Base-by-base conservation (phyloP, 495 filamentous ascomycete genomes). In the Talaromyces adpressus region DNA sequence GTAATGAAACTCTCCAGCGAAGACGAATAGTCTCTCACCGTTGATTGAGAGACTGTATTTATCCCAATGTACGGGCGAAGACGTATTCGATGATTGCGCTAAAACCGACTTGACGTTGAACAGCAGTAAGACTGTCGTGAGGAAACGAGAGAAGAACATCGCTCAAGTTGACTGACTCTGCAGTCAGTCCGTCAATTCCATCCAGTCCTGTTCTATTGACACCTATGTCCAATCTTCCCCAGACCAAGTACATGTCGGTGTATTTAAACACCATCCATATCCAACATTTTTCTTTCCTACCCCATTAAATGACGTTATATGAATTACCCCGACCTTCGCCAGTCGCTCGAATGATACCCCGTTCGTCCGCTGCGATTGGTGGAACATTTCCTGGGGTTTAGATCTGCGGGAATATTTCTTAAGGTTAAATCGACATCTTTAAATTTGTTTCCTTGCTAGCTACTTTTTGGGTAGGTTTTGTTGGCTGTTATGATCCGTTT, bases 1-100 rank as follows among this genome's bases (percentile, higher is more conserved):
- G 60, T 84, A 85, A 64, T 87, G 83, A 22, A 87, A 81, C 69
- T 87, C 84, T 14, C 82, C 85, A 0, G 84, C 77, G 67, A 81
- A 85, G 53, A 87, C 69, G 60, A 81, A 85, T 8, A 87, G 66
- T 20, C 85, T 69, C 64, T 84, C 74, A 8, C 83, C 84, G 25
- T 84, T 83, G 36, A 87, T 71, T 7, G 74, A 77, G 57, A 85
- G 76, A 72, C 84, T 85, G 65, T 85, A 85, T 27, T 83, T 68
- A 57, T 86, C 85, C 85, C 84, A 82, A 11, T 71, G 70, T 6
- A 65, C 63, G 20, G 57, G 57, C 1, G 57, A 59, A 3, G 57
- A 59, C 6, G 47, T 9, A 41, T 54, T 62, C 20, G 60, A 45
- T 4, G 20, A 29, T 20, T 29, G 23, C 7, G 60, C 39, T 9